Base-by-base conservation (phyloP, 352 stramenopile genomes). In the Sclerospora graminicola region DNA sequence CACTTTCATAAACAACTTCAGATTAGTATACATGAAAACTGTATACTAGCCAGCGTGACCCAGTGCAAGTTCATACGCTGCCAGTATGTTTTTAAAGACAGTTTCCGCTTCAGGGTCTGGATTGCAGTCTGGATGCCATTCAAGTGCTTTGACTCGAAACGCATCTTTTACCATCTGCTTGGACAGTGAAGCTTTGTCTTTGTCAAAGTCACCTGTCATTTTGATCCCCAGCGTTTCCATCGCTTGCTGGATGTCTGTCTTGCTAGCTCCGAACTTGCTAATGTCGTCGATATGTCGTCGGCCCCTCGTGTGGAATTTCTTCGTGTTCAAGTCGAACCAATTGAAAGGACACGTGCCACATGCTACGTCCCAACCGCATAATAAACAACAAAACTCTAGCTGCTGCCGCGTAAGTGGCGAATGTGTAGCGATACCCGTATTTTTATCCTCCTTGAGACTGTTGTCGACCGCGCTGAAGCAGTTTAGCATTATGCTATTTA, bases 41-140 rank as follows among this genome's bases (percentile, higher is more conserved):
- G 16, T 15, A 15, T 16, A 27, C 41, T 42, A 65, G 5, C 18
- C 9, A 13, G 55, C 51, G 28, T 51, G 38, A 1, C 40, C 40
- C 0, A 81, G 35, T 37, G 97, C 56, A 20, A 92, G 53, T 60
- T 96, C 84, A 49, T 96, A 97, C 5, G 89, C 91, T 23, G 68
- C 39, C 32, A 92, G 68, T 6, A 97, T 76, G 24, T 82, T 57
- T 41, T 89, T 86, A 63, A 97, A 97, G 1, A 68, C 62, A 26
- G 77, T 70, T 14, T 81, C 68, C 8, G 89, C 88, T 13, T 63
- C 51, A n/a, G 78, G 67, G 15, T 83, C 51, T 8, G 67, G 48
- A 48, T 94, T 95, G 60, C 93, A 96, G 60, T 97, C 91, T 0
- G 91, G 91, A 47, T 97, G 91, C 64, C 86, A 96, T 55, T 85